Evolutionary conservation across 352 stramenopile genomes (phyloP).

Genomic region (Halophytophthora polymorphica): DNA sequence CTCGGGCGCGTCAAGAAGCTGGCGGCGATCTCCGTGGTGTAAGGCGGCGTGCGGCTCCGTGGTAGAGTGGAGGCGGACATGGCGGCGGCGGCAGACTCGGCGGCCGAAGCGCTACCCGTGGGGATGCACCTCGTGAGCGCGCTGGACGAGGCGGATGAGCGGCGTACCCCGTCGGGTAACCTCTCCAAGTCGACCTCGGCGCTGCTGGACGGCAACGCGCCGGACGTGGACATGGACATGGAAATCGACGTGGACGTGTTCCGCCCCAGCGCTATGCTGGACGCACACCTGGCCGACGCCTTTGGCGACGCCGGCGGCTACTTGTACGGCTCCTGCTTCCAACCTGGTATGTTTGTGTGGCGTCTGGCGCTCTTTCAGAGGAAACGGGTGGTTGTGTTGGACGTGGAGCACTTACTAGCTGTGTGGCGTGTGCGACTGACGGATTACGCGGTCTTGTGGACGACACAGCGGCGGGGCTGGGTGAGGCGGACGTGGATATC

Average conservation of each 20-base stretch:
- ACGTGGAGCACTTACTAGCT: neutral
- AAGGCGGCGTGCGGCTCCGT: too few species aligned
- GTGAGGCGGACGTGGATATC: conserved; percentile 44
- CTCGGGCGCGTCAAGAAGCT: neutral
- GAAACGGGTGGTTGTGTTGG: neutral
- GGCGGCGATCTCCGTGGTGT: conserved; percentile 7
- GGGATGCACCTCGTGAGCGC: conserved; percentile 40
- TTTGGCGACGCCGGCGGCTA: conserved; percentile 32
- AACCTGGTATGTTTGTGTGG: conserved; percentile 20
- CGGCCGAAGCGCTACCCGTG: conserved; percentile 13
- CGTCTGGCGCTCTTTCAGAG: conserved; percentile 1
- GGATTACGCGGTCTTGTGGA: conserved; percentile 21
- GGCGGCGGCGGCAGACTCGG: conserved; percentile 9
- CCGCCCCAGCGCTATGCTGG: conserved; percentile 61
- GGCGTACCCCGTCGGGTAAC: conserved; percentile 10
- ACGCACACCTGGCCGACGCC: conserved; percentile 43
- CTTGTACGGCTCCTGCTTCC: conserved; percentile 30
- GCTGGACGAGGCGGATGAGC: conserved; percentile 24
- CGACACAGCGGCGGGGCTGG: too few species aligned
- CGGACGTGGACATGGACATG: conserved; percentile 51
- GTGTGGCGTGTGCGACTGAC: conserved; percentile 2
- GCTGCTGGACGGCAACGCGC: conserved; percentile 14
- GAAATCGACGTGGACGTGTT: conserved; percentile 64
- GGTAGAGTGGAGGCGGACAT: neutral
- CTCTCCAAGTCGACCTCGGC: neutral